These are phyloP conservation scores for Pelargonium australe DNA, from an alignment of 441 rosid species.

Conservation along the genomic window DNA sequence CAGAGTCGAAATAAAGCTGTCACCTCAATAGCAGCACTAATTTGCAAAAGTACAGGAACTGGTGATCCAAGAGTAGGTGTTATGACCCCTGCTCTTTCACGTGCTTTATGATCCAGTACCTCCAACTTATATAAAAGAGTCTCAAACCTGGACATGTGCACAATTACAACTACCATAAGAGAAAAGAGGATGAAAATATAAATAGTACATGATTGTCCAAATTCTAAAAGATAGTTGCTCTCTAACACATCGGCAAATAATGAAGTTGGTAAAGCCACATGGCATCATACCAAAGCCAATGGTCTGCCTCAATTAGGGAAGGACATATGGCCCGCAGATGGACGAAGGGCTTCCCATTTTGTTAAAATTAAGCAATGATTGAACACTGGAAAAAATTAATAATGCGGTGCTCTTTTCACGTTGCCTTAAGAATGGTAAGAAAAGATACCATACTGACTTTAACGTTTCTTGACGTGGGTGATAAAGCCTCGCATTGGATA, in stretches of 20 bases:
- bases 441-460: no score
- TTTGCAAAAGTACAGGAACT: conserved; percentile 70
- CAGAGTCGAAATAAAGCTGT: conserved; percentile 21
- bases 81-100: conserved; percentile 92
- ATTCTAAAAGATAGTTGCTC: no score
- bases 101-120: conserved; percentile 93
- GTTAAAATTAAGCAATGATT: no score
- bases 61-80: conserved; percentile 76
- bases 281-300: background rate
- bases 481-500: no score
- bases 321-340: background rate
- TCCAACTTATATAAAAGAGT: conserved; percentile 72
- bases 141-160: conserved; percentile 29
- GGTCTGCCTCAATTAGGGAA: background rate
- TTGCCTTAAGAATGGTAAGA: no score
- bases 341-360: no score
- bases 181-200: background rate
- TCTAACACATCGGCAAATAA: background rate
- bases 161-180: background rate
- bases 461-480: no score
- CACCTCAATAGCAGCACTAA: conserved; percentile 83
- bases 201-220: background rate
- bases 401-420: no score
- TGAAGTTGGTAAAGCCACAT: background rate
- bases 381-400: no score